Evolutionary conservation across 129 eudicot genomes (phyloP), one percentile per base, ranked within the genome.

Genomic region (Rutidosis leptorrhynchoides): DNA sequence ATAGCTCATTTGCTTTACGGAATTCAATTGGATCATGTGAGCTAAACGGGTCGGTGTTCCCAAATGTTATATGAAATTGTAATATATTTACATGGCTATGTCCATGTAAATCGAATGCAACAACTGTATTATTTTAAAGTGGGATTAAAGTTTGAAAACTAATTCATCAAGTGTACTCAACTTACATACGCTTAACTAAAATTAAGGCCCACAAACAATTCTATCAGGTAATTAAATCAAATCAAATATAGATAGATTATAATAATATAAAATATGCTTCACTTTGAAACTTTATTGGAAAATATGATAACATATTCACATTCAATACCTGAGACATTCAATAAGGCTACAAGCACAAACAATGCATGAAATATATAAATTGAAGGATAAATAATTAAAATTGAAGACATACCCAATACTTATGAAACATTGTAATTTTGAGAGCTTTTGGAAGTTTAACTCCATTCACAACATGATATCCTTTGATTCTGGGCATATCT

Each of bases 401-500:
- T 23, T 8, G 29, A 79, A 10, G 21, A 69, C 29, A 72, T 76
- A 92, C 96, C 96, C 95, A 88, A 54, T 75, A 68, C 76, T 92
- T 92, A 59, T 62, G 73, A 71, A 77, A 92, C 98, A 88, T 92
- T 78, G 91, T 82, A 69, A 92, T 88, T 22, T 66, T 51, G 59
- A 92, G 83, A 2, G 77, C 58, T 33, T 65, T 82, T 5, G 96
- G 67, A 58, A 70, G 78, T 25, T 70, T 78, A 57, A 66, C 62
- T 14, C 84, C 91, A 58, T 92, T 69, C 35, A 59, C 57, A 62
- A 68, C 20, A 63, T 78, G 48, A 70, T 70, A 92, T 9, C 87
- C 98, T 57, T 64, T 68, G 78, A 88, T 74, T 73, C 79, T 84
- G 57, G 96, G 98, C 79, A 92, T 79, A 77, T 85, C 84, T n/a